Conservation (phyloP, 306 rosid species). For the Vigna unguiculata region DNA sequence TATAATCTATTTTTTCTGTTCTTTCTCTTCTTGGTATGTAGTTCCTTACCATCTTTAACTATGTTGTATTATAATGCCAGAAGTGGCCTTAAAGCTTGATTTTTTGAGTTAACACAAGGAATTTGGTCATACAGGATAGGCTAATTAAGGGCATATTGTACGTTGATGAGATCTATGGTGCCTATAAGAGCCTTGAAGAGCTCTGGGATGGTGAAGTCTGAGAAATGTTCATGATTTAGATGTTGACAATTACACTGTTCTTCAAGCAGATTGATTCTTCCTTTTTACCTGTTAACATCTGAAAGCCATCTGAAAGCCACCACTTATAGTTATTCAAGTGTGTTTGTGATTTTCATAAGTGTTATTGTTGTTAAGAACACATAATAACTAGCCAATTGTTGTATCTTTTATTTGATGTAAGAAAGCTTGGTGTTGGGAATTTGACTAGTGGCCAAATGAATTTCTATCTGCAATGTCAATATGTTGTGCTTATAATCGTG, state of each 20-base stretch:
- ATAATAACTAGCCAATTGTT: not conserved
- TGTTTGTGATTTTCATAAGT: not conserved
- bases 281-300: not conserved
- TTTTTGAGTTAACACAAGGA: slow-evolving; percentile 5
- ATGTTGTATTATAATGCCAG: not conserved
- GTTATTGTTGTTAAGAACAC: not conserved
- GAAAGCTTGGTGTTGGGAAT: too few species aligned
- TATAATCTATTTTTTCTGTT: too few species aligned
- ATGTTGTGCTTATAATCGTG: too few species aligned
- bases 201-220: slow-evolving; percentile 72
- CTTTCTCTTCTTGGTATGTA: not conserved
- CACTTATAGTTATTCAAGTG: not conserved
- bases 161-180: slow-evolving; percentile 51
- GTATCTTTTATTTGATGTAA: too few species aligned
- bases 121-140: slow-evolving; percentile 58
- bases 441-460: too few species aligned
- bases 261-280: not conserved
- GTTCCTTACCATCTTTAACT: not conserved
- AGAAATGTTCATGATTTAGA: slow-evolving; percentile 40
- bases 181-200: slow-evolving; percentile 60
- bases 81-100: not conserved
- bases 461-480: too few species aligned
- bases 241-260: not conserved
- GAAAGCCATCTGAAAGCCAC: not conserved
- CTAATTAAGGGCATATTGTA: slow-evolving; percentile 47